A percentile compares a stretch with the other conserved stretches of the same genome.
Conservation (phyloP, 202 grass and related monocot species). For the Brachypodium distachyon region DNA sequence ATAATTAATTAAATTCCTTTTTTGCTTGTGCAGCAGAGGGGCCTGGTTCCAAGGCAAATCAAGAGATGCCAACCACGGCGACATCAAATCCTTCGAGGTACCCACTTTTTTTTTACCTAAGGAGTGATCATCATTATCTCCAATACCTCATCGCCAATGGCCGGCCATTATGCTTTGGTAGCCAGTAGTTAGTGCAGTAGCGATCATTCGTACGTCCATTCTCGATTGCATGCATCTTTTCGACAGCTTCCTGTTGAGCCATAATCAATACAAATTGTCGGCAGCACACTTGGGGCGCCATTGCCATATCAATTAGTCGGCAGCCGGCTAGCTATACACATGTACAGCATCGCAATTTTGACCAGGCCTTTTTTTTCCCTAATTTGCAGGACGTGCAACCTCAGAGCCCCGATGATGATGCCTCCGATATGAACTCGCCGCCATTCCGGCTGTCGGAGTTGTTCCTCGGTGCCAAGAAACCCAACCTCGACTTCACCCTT, state of each 20-base stretch:
- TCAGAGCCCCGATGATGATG: constrained; percentile 22
- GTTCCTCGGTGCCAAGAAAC: constrained; percentile 34
- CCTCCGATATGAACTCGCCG: constrained; percentile 36
- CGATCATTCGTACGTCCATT: constrained; percentile 27
- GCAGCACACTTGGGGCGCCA: background rate
- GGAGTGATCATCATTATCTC: constrained; percentile 43
- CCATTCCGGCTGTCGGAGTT: constrained; percentile 23
- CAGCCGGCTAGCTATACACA: no score
- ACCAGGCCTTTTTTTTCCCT: background rate
- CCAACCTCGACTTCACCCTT: constrained; percentile 77
- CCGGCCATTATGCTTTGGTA: constrained; percentile 17
- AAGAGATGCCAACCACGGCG: constrained; percentile 58
- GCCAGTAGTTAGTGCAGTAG: constrained; percentile 27
- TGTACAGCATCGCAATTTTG: background rate
- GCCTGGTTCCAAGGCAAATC: constrained; percentile 73
- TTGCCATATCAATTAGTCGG: background rate
- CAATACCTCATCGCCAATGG: constrained; percentile 29
- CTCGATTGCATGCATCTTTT: constrained; percentile 24
- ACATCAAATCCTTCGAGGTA: constrained; percentile 78
- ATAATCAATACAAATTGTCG: constrained; percentile 34
- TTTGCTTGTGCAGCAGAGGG: constrained; percentile 47
- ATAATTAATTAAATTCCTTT: constrained; percentile 24
- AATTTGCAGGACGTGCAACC: constrained; percentile 53
- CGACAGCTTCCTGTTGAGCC: background rate
- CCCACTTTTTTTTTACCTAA: background rate